Percentiles rank a stretch among this genome's conserved stretches.
Conservation (phyloP, 75 land plant genomes). For the Selaginella tamariscina region DNA sequence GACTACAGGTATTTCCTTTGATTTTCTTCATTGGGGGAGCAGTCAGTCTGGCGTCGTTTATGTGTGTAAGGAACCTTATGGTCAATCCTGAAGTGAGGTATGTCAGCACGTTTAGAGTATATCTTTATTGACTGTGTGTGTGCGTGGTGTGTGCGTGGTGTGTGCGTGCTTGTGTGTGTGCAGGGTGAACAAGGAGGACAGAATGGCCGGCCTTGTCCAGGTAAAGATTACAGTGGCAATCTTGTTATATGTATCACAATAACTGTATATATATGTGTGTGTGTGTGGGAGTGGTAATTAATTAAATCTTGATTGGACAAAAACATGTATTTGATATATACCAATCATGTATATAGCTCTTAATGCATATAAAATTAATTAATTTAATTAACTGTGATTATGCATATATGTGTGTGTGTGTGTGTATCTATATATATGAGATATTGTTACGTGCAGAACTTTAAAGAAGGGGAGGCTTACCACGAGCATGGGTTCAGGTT, state of each 20-base stretch:
- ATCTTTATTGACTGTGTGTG: neutral
- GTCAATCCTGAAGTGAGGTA: slow-evolving; percentile 83
- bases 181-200: slow-evolving; percentile 47
- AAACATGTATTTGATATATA: slow-evolving; percentile 33
- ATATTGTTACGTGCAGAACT: slow-evolving; percentile 63
- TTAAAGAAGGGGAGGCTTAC: slow-evolving; percentile 65
- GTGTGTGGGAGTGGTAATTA: no score
- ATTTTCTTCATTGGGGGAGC: slow-evolving; percentile 62
- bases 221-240: no score
- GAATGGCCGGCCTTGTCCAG: slow-evolving; percentile 44
- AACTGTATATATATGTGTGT: no score
- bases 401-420: no score
- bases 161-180: neutral
- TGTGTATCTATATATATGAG: no score
- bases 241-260: no score
- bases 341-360: no score
- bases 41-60: slow-evolving; percentile 42
- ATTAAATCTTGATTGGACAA: slow-evolving; percentile 40
- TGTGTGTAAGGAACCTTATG: slow-evolving; percentile 44
- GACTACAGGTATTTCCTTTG: slow-evolving; percentile 57
- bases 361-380: no score
- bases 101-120: neutral
- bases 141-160: no score
- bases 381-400: no score
- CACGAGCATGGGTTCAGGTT: slow-evolving; percentile 51